Conservation (phyloP, 257 asterid species). For the Perilla frutescens region DNA sequence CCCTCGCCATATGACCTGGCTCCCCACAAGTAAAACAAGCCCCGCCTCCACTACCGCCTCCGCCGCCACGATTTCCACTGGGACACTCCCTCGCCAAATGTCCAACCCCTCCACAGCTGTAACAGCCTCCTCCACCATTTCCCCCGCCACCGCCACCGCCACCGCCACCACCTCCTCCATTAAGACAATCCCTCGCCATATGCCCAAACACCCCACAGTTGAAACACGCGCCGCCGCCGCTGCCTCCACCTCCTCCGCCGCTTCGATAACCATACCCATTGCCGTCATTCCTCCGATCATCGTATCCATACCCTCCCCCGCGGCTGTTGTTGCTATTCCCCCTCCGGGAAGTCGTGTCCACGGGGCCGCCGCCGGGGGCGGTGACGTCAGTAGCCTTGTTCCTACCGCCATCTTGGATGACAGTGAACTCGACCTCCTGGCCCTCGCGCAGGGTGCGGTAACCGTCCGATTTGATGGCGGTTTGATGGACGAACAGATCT, state of each 20-base stretch:
- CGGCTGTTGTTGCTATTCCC: slow-evolving; percentile 37
- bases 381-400: slow-evolving; percentile 75
- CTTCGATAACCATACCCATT: slow-evolving; percentile 53
- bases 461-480: slow-evolving; percentile 81
- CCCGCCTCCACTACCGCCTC: slow-evolving; percentile 44
- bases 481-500: slow-evolving; percentile 85
- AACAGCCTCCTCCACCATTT: slow-evolving; percentile 50
- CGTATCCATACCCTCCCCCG: slow-evolving; percentile 38
- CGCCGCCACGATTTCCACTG: slow-evolving; percentile 41
- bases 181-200: slow-evolving; percentile 60
- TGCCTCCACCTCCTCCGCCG: slow-evolving; percentile 45
- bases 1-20: slow-evolving; percentile 57
- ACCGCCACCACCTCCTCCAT: slow-evolving; percentile 39
- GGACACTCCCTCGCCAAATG: slow-evolving; percentile 79
- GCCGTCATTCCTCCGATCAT: slow-evolving; percentile 45
- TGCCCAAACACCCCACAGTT: slow-evolving; percentile 73
- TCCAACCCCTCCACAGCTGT: slow-evolving; percentile 64
- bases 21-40: slow-evolving; percentile 50
- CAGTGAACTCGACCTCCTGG: slow-evolving; percentile 76
- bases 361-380: slow-evolving; percentile 66
- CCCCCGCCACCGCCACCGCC: slow-evolving; percentile 39
- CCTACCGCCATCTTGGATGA: slow-evolving; percentile 58
- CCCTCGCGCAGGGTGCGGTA: slow-evolving; percentile 74
- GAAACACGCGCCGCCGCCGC: slow-evolving; percentile 55
- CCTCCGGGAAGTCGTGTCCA: slow-evolving; percentile 39